phyloP scores from a whole-genome alignment of 805 yeast species.

The Kluyveromyces siamensis region DNA sequence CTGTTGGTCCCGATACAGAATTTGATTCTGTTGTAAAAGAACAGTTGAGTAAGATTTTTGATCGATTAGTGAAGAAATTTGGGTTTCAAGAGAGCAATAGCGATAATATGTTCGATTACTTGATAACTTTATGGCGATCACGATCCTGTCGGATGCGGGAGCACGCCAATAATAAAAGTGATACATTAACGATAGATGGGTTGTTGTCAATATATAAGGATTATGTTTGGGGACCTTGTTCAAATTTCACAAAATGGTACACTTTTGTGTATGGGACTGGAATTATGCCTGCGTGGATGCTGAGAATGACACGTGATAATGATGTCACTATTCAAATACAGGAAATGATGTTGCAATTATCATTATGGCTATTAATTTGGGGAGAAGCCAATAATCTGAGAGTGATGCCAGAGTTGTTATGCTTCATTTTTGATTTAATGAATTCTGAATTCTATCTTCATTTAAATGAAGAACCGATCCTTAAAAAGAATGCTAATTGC shows the following conservation, averaged over 20 bases:
- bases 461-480: conserved; percentile 47
- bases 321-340: neutral
- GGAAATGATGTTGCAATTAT: conserved; percentile 49
- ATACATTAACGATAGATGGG: conserved; percentile 48
- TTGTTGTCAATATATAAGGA: conserved; percentile 72
- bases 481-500: neutral
- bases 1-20: neutral
- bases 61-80: conserved; percentile 43
- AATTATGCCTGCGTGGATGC: neutral
- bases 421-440: conserved; percentile 50
- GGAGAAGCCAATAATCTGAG: conserved; percentile 82
- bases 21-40: conserved; percentile 58
- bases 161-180: neutral
- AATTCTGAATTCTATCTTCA: conserved; percentile 68
- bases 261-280: conserved; percentile 72
- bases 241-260: conserved; percentile 88
- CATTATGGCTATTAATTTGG: conserved; percentile 70
- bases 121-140: conserved; percentile 55
- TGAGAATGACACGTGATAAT: neutral
- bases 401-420: conserved; percentile 82
- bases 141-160: conserved; percentile 50
- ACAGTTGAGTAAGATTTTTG: conserved; percentile 52
- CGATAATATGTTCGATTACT: conserved; percentile 57
- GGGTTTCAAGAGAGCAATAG: conserved; percentile 64
- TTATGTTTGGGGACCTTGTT: conserved; percentile 81